Conservation (phyloP, 2,329 filamentous ascomycete genomes). For the Iodosphaeria phyllophila region DNA sequence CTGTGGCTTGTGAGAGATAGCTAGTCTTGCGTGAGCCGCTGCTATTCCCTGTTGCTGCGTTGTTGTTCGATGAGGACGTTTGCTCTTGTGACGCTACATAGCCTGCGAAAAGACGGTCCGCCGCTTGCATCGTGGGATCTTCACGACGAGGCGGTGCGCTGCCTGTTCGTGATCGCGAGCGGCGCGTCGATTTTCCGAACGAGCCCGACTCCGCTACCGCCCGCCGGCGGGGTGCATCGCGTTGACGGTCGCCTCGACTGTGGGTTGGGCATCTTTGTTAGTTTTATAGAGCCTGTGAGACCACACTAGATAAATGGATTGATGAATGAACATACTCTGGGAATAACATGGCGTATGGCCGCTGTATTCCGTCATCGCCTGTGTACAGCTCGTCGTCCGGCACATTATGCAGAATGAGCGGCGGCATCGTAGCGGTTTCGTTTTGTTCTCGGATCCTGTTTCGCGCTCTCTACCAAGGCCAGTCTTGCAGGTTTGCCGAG, state of each 20-base stretch:
- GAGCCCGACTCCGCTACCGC: constrained; percentile 41
- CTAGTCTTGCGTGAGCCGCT: constrained; percentile 13
- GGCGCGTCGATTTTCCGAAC: constrained; percentile 47
- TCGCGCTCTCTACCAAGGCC: too few species aligned
- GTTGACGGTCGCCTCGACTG: constrained; percentile 32
- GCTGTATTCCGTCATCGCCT: constrained; percentile 44
- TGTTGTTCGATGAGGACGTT: constrained; percentile 10
- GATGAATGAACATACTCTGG: constrained; percentile 29
- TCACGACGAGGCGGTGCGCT: constrained; percentile 35
- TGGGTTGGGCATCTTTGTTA: constrained; percentile 1
- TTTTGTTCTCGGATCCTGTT: too few species aligned
- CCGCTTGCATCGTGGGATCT: constrained; percentile 41
- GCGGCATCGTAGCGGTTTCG: constrained; percentile 44
- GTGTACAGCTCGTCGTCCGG: constrained; percentile 49
- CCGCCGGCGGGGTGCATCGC: constrained; percentile 28
- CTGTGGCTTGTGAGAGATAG: constrained; percentile 6
- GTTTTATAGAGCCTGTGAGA: too few species aligned
- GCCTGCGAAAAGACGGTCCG: constrained; percentile 41
- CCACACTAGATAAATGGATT: too few species aligned
- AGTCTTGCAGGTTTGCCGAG: too few species aligned
- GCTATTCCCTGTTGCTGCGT: too few species aligned
- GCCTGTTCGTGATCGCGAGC: constrained; percentile 42
- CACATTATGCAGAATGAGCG: constrained; percentile 49
- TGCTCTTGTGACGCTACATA: constrained; percentile 33
- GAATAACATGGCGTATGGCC: constrained; percentile 49